These are phyloP conservation scores for Boletus fagicola DNA, from an alignment of 768 basidiomycete genomes.

Conservation along the genomic window DNA sequence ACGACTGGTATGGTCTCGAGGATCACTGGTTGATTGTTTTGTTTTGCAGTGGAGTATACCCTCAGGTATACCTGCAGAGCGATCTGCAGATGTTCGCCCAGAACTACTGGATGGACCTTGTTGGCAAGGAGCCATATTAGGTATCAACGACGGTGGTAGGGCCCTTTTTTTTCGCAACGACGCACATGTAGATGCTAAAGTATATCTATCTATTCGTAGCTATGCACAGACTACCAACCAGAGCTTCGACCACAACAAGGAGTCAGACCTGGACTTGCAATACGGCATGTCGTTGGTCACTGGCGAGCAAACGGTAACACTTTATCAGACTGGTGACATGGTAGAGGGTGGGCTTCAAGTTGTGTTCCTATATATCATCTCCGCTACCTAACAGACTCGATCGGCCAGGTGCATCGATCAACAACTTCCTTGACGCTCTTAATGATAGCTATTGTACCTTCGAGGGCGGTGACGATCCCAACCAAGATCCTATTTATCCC, in stretches of 20 bases:
- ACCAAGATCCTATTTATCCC: conserved; percentile 28
- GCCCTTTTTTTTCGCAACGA: not conserved
- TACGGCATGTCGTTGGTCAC: conserved; percentile 34
- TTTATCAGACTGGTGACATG: conserved; percentile 35
- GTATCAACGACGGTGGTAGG: conserved; percentile 37
- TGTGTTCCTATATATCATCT: not conserved
- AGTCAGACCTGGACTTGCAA: conserved; percentile 34
- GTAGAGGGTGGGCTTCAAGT: conserved; percentile 22
- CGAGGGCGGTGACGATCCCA: conserved; percentile 36
- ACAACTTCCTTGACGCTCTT: conserved; percentile 39
- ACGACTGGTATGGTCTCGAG: not conserved
- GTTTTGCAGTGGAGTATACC: conserved; percentile 32
- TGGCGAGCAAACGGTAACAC: conserved; percentile 28
- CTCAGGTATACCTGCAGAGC: conserved; percentile 31
- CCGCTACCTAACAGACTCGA: not conserved
- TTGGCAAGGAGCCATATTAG: conserved; percentile 28
- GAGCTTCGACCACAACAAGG: conserved; percentile 23
- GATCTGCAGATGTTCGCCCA: conserved; percentile 36
- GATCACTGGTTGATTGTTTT: conserved; percentile 4
- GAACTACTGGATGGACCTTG: conserved; percentile 18
- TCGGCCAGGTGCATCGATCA: conserved; percentile 33
- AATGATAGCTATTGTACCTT: conserved; percentile 39
- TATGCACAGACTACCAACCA: conserved; percentile 22
- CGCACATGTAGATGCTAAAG: not conserved
- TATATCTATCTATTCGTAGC: conserved; percentile 7